Evolutionary conservation across 2,329 filamentous ascomycete species (phyloP).

Genomic region (Metarhizium robertsii): DNA sequence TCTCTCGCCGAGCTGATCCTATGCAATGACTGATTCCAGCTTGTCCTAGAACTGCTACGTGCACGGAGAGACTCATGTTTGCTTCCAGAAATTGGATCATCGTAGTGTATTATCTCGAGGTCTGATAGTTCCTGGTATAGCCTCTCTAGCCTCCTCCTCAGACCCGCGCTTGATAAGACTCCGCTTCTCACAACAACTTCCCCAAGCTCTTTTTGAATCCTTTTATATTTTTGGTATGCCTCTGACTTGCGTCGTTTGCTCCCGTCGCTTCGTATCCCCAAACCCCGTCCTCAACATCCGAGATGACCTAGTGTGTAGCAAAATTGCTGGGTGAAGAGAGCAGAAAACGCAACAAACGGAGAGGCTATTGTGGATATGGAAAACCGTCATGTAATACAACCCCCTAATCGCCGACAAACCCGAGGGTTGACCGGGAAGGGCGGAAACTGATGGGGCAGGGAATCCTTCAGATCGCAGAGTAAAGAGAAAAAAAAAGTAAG

Average conservation of each 20-base stretch:
- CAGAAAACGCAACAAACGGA: constrained; percentile 13
- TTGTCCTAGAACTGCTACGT: background rate
- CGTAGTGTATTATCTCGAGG: constrained; percentile 28
- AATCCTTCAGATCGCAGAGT: constrained; percentile 18
- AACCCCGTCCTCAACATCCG: background rate
- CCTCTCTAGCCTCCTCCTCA: constrained; percentile 1
- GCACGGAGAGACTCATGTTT: background rate
- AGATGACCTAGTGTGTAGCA: background rate
- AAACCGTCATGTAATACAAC: constrained; percentile 27
- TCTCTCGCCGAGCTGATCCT: no score
- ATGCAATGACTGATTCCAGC: no score
- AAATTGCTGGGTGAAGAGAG: constrained; percentile 9
- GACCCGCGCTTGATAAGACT: constrained; percentile 1
- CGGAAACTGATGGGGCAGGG: constrained; percentile 24
- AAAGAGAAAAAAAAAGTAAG: constrained; percentile 9
- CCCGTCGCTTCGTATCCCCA: background rate
- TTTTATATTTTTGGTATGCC: constrained; percentile 3
- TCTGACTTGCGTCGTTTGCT: background rate
- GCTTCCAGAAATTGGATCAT: constrained; percentile 16
- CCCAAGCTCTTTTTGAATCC: constrained; percentile 2
- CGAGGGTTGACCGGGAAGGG: constrained; percentile 18
- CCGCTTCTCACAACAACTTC: constrained; percentile 10
- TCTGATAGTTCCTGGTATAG: constrained; percentile 23
- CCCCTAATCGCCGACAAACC: constrained; percentile 21
- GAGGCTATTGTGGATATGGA: constrained; percentile 19